Conservation (phyloP, 176 grass and related monocot species). For the Panicum miliaceum region DNA sequence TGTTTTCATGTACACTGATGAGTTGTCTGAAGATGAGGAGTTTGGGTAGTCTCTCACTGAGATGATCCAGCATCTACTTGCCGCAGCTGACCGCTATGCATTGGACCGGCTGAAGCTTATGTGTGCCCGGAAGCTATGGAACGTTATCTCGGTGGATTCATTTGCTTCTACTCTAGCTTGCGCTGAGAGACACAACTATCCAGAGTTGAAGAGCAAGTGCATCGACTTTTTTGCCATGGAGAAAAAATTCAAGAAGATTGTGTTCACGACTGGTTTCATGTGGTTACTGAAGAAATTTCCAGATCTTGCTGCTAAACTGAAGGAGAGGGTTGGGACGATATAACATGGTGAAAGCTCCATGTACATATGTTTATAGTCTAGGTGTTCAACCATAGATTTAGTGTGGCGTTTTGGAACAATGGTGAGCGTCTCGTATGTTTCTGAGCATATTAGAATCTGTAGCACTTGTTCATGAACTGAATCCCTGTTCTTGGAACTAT, state of each 20-base stretch:
- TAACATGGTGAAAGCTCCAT: no score
- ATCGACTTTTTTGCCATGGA: slow-evolving; percentile 48
- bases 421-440: not conserved
- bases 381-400: not conserved
- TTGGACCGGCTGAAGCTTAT: slow-evolving; percentile 60
- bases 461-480: not conserved
- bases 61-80: slow-evolving; percentile 21
- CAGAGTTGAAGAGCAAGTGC: slow-evolving; percentile 56
- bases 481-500: not conserved
- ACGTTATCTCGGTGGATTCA: slow-evolving; percentile 38
- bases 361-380: not conserved
- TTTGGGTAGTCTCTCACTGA: not conserved
- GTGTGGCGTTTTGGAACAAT: not conserved
- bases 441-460: not conserved
- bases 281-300: slow-evolving; percentile 37
- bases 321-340: slow-evolving; percentile 2
- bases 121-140: slow-evolving; percentile 44
- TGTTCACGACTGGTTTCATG: slow-evolving; percentile 29
- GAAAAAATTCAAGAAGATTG: slow-evolving; percentile 54
- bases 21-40: not conserved
- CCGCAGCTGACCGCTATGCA: slow-evolving; percentile 61
- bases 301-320: slow-evolving; percentile 19
- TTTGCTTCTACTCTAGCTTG: slow-evolving; percentile 51
- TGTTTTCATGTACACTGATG: not conserved
- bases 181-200: slow-evolving; percentile 51